These are phyloP conservation scores for Zoysia japonica DNA, from an alignment of 176 grass and related monocot species.

Conservation along the genomic window DNA sequence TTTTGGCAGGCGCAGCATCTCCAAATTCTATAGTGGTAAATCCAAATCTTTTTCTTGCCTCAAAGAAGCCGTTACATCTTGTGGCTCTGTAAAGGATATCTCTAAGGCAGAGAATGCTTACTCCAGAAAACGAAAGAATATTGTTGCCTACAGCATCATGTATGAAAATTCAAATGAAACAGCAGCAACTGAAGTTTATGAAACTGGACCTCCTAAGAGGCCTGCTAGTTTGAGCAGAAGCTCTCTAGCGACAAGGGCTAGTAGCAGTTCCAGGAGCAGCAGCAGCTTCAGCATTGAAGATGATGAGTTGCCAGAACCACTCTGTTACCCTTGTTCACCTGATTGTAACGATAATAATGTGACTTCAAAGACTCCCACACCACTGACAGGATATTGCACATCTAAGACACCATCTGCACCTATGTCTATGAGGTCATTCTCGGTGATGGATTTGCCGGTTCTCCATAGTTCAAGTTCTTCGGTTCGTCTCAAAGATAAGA, in stretches of 20 bases:
- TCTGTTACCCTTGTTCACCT: neutral
- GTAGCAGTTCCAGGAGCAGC: constrained; percentile 53
- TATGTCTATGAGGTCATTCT: constrained; percentile 36
- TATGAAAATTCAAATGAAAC: constrained; percentile 37
- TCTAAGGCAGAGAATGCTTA: constrained; percentile 63
- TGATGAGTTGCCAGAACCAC: constrained; percentile 19
- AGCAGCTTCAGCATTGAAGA: constrained; percentile 43
- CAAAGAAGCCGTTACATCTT: constrained; percentile 47
- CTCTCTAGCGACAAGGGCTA: constrained; percentile 28
- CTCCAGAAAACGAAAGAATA: constrained; percentile 65
- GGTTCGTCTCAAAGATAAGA: constrained; percentile 17
- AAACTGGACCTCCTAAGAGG: constrained; percentile 35
- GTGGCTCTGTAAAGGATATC: constrained; percentile 57
- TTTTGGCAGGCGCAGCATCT: constrained; percentile 58
- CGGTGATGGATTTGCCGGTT: constrained; percentile 46
- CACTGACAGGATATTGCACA: neutral
- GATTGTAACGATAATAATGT: neutral
- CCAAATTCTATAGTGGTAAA: constrained; percentile 72
- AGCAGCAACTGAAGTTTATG: constrained; percentile 16
- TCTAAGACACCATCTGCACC: constrained; percentile 14
- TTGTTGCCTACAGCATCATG: constrained; percentile 57
- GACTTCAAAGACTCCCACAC: neutral
- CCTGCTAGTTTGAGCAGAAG: constrained; percentile 38
- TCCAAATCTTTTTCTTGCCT: constrained; percentile 80
- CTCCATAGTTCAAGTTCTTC: constrained; percentile 28